Percentiles rank a stretch among this genome's conserved stretches.
Evolutionary conservation across 306 rosid genomes (phyloP).

Genomic region (Canavalia ensiformis): DNA sequence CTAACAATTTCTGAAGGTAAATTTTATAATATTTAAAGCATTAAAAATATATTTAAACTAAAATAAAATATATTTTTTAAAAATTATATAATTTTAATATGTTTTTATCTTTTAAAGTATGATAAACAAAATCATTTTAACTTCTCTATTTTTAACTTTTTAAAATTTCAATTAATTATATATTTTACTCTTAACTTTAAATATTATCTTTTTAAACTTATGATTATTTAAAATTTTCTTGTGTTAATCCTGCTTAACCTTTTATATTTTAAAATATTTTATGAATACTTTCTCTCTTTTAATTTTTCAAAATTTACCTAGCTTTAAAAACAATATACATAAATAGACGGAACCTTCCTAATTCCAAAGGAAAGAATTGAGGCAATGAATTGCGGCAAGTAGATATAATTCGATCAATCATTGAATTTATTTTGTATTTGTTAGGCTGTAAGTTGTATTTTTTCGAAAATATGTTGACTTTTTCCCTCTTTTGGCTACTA

Average conservation of each 20-base stretch:
- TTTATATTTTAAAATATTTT: background rate
- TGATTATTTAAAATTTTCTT: background rate
- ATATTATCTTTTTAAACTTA: background rate
- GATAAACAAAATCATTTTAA: no score
- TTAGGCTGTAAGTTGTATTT: background rate
- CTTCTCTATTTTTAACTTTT: background rate
- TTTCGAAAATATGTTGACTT: background rate
- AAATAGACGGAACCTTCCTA: background rate
- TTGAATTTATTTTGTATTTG: background rate
- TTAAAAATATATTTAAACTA: background rate
- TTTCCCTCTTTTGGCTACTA: background rate
- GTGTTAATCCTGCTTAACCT: background rate
- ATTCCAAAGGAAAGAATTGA: background rate
- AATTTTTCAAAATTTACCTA: background rate
- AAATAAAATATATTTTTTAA: background rate
- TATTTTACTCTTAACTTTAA: background rate
- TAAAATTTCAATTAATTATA: background rate
- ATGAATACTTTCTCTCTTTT: background rate
- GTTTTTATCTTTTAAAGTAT: background rate
- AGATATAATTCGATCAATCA: background rate
- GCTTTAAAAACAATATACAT: background rate
- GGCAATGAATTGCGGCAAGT: background rate
- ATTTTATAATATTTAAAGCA: no score
- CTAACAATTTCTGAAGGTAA: no score
- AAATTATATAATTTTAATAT: background rate